Base-by-base conservation (phyloP, 2,329 filamentous ascomycete genomes). In the Verticillium tricorpus region DNA sequence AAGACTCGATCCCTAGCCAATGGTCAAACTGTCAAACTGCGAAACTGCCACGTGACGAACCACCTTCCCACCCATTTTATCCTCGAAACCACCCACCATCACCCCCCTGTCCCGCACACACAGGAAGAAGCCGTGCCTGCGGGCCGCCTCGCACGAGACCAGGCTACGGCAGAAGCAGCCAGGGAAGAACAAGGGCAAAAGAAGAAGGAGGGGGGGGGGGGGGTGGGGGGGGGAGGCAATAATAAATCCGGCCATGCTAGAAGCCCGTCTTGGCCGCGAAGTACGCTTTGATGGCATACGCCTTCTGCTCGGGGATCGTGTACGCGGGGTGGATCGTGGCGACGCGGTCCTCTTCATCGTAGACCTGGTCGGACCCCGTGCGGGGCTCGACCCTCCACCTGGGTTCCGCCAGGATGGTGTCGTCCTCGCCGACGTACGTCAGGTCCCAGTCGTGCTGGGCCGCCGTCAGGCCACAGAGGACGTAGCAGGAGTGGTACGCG, bases 401-500 rank as follows among this genome's bases (percentile, higher is more conserved):
- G 60, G 80, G 76, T 59, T 70, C 72, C 64, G 71, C 69, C 70
- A 68, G 70, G 72, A 72, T 71, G 61, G 67, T 65, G 56, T 69
- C 70, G 35, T 75, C 72, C 58, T 64, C 69, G 63, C 31, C 65
- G 60, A 66, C 70, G 58, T 66, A 66, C 40, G 63, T 65, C 68
- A 85, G 75, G 65, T 78, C 74, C 84, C 83, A 86, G 69, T 82
- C 79, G 73, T 97, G 85, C 76, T 96, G 92, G 28, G 89, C 89
- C 60, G 88, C 89, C 73, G 91, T 95, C 67, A 98, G 81, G 5
- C 94, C 94, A 25, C 90, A 88, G 22, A 98, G 84, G 34, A 93
- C 92, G 77, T 98, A 98, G 78, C 91, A 95, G 55, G 92, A 92
- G 76, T 98, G 94, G 71, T 98, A 97, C 57, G 90, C 89, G 77